Evolutionary conservation across 225 moss, liverwort and hornwort species (phyloP), one percentile per base, ranked within the genome.

Genomic region (Climacium dendroides): DNA sequence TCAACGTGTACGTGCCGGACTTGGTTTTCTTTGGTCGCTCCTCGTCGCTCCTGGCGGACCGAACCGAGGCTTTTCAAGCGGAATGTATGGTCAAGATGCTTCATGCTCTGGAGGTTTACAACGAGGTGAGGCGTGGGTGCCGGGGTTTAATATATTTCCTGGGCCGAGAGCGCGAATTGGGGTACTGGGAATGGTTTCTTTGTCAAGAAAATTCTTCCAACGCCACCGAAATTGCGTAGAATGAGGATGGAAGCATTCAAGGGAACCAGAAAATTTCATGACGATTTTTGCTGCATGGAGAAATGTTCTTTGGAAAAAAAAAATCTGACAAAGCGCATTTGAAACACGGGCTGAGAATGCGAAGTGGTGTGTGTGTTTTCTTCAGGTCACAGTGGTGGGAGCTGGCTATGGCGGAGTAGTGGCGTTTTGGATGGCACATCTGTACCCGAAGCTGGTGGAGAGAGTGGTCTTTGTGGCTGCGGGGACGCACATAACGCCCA

Each of bases 321-420:
- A 15, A 61, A 10, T 29, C 22, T 52, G n/a, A 10, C 39, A 5
- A 47, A 34, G 84, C 9, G 55, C 28, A 50, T 4, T 47, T 8
- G 52, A 19, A 30, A 15, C 39, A 39, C 41, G 64, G 64, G 71
- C 61, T 70, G 80, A 87, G 69, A 58, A 37, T 18, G 50, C 15
- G 39, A 39, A 29, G 30, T 30, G 30, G 35, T 80, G 60, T 29
- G 52, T 30, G 37, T 30, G 37, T 35, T 70, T 41, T 41, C 65
- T 85, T 32, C 88, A 89, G 92, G 88, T 94, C 3, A 91, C 91
- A 45, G 95, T 96, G 41, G 94, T 97, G 60, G 96, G 96, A 78
- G 89, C 94, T 83, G 95, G 96, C 87, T 96, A 97, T 89, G 96
- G 96, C 57, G 96, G 96, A 10, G 63, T 93, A 61, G 96, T 97